Evolutionary conservation across 73 alveolate species (phyloP), one percentile per base, ranked within the genome.

Genomic region (Uronychia setigera): DNA sequence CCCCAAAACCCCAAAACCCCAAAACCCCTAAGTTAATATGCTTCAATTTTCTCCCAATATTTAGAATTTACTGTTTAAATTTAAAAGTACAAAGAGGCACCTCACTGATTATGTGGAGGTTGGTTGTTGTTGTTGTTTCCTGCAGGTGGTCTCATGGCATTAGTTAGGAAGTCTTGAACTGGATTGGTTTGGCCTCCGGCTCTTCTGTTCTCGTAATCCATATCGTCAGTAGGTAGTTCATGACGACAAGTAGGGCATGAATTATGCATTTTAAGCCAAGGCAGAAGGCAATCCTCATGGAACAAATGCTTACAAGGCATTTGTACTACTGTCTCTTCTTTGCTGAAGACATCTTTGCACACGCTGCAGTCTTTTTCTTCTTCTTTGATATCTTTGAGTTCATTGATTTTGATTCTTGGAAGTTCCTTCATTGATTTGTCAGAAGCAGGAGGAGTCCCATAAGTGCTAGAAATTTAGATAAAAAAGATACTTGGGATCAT

Each of bases 151-250:
- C 67, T 5, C 67, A 46, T 46, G 19, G 67, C 67, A 46, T 46
- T 46, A 19, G 5, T 46, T 5, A 46, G 67, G 67, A 46, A 46
- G 67, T 46, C 67, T 46, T 14, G 35, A 30, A 76, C 25, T 76
- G 32, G 34, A 57, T 76, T 76, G 81, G 32, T 1, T 1, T 19
- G 1, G n/a, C 81, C 35, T 76, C 59, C 57, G 32, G 81, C 29
- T 76, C 93, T 98, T 89, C 98, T 98, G 76, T 93, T 85, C 94
- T 98, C 99, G 92, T 97, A 98, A 79, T 98, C 98, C 9, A 91
- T 92, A 94, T 97, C 98, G 90, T 97, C 98, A 31, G 99, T 98
- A 31, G 97, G 97, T 77, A 98, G 90, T 90, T 98, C 99, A 90
- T 74, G 86, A 79, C 99, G 93, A 82, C 99, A 97, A 32, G 95